Base-by-base conservation (phyloP, 805 yeast species). In the Suhomyces faveliae region DNA sequence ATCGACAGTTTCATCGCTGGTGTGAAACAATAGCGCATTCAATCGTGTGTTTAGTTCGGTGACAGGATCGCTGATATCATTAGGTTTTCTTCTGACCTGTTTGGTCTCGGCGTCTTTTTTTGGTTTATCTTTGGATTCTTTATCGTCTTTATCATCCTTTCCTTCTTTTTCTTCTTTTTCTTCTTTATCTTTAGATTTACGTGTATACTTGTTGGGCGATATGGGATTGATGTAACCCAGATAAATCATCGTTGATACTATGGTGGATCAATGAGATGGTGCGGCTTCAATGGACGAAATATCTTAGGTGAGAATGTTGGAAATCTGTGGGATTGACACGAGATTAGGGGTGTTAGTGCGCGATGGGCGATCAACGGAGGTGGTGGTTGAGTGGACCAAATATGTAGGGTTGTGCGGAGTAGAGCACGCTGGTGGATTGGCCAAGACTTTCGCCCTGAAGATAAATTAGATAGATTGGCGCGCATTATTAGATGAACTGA, bases 11-110 rank as follows among this genome's bases (percentile, higher is more conserved):
- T 73, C 78, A 27, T 67, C 61, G 30, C 64, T 60, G 5, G 71
- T 66, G 52, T 71, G 74, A 50, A 64, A 73, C 13, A 73, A 51
- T 42, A 68, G 52, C 2, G 76, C 71, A 49, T 73, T 73, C 35
- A 65, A 54, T 23, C 67, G 55, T 6, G 78, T 73, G 50, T 73
- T 73, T 40, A 57, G 53, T 46, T 62, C 52, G 1, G 78, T 73
- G 44, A 64, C 50, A 4, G 50, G 51, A 37, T 53, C 54, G 12
- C 10, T 23, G n/a, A 13, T n/a, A 13, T 27, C 15, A n/a, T 27
- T 19, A 17, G 41, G 41, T 33, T 30, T 38, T 19, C 42, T 25
- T 24, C 23, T 41, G 27, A 24, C 21, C 7, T 11, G 15, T n/a
- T 21, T 21, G 5, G 21, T 22, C 21, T 23, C 42, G 15, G 27